Percentiles rank a stretch among this genome's conserved stretches.
Evolutionary conservation across 2,329 filamentous ascomycete species (phyloP).

Genomic region (Monosporascus sp.): DNA sequence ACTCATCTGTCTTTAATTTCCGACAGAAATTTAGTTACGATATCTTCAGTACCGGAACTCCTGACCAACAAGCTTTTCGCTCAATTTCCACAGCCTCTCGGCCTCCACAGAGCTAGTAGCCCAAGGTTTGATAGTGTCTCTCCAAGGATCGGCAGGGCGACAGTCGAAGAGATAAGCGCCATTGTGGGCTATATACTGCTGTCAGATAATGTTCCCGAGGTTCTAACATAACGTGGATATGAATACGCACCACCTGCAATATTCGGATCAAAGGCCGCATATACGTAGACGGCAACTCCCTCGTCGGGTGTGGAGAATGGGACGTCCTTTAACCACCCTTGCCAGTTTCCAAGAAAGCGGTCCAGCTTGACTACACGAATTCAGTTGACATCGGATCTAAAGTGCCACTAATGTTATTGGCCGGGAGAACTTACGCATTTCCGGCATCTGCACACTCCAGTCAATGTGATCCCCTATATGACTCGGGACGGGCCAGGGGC

Average conservation of each 20-base stretch:
- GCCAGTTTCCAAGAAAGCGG: conserved; percentile 4
- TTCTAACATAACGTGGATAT: neutral
- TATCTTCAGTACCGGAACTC: conserved; percentile 20
- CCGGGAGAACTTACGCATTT: neutral
- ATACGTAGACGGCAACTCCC: conserved; percentile 25
- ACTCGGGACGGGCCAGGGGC: conserved; percentile 10
- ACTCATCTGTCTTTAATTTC: too few relatives aligned
- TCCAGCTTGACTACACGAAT: too few relatives aligned
- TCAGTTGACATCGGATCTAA: too few relatives aligned
- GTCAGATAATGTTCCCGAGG: neutral
- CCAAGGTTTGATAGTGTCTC: conserved; percentile 23
- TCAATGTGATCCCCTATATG: conserved; percentile 2
- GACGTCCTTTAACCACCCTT: conserved; percentile 19
- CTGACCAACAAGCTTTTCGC: conserved; percentile 29
- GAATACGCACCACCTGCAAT: conserved; percentile 1
- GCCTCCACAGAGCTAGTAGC: conserved; percentile 22
- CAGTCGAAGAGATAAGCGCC: conserved; percentile 26
- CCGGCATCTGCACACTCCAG: neutral
- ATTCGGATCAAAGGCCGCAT: conserved; percentile 27
- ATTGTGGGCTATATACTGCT: conserved; percentile 11
- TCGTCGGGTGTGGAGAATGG: conserved; percentile 23
- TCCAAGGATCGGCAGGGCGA: conserved; percentile 19
- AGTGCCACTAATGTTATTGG: neutral
- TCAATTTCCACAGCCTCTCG: conserved; percentile 29
- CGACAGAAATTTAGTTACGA: too few relatives aligned